Base-by-base conservation (phyloP, 1,284 basidiomycete species). In the Ustanciosporium gigantosporum region DNA sequence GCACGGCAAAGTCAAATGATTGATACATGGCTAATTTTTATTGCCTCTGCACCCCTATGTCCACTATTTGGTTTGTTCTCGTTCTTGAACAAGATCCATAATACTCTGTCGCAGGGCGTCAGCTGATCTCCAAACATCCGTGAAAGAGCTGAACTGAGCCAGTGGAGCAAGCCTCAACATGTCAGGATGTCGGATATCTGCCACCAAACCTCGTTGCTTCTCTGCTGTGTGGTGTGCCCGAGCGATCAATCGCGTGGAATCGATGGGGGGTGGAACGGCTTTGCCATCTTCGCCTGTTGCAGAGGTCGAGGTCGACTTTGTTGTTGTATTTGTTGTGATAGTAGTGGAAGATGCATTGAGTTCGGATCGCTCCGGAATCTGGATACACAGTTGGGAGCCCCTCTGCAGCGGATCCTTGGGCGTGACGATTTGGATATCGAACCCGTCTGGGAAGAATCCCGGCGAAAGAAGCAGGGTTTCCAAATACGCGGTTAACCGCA, bases 121-220 rank as follows among this genome's bases (percentile, higher is more conserved):
- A 3, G 69, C 73, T 3, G 70, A 66, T 31, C 55, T 38, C 60
- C 61, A 73, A n/a, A 74, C 70, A 32, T 76, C 74, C 11, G 29
- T 41, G 31, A 60, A 76, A 5, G 65, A 66, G 24, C 52, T 58
- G 41, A 61, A 76, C 41, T 73, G 73, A 14, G 74, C 70, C 27
- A 75, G 37, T 4, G 74, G 74, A n/a, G 73, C 74, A 14, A 76
- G 25, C 4, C 74, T 48, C 11, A 76, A 40, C 49, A 76, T 68
- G 35, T 76, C 74, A 0, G 74, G 74, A 34, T 64, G 49, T 16
- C 74, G 43, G 19, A 75, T 66, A 40, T 76, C 74, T 5, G 56
- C 64, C 16, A 76, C 58, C 22, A 76, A 45, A 3, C 73, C 70
- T 13, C 45, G 40, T 37, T 58, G 40, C 46, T 66, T 61, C 41